Percentiles rank a stretch among this genome's conserved stretches.
phyloP scores from a whole-genome alignment of 1,139 yeast genomes.

The Yamadazyma triangularis region DNA sequence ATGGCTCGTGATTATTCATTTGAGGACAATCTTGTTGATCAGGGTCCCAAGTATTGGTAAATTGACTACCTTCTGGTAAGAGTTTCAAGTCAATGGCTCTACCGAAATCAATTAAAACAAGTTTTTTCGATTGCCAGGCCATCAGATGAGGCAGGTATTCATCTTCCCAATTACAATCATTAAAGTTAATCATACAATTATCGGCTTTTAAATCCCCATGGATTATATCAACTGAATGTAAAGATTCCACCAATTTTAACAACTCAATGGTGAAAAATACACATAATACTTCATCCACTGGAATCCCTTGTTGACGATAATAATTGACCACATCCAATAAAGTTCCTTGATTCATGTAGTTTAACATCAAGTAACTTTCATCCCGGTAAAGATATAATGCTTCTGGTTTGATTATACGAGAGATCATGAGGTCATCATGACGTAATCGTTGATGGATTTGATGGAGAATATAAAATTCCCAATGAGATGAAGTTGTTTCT shows the following conservation, averaged over 20 bases:
- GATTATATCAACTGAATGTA: conserved; percentile 63
- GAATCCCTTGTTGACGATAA: conserved; percentile 24
- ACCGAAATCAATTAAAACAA: conserved; percentile 78
- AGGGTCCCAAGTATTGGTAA: conserved; percentile 58
- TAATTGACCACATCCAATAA: conserved; percentile 66
- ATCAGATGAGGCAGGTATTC: conserved; percentile 22
- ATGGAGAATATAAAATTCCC: conserved; percentile 78
- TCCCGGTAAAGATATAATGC: conserved; percentile 58
- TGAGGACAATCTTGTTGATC: conserved; percentile 77
- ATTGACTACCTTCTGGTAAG: conserved; percentile 48
- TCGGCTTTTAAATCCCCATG: conserved; percentile 90
- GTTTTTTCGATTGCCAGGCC: conserved; percentile 54
- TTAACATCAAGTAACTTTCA: conserved; percentile 70
- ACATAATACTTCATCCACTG: conserved; percentile 58
- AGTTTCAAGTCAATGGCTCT: conserved; percentile 69
- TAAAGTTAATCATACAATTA: conserved; percentile 73
- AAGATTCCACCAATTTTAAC: conserved; percentile 51
- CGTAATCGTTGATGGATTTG: conserved; percentile 46
- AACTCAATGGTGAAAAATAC: conserved; percentile 64
- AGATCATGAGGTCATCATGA: conserved; percentile 6
- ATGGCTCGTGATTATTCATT: conserved; percentile 56
- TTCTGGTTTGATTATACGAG: conserved; percentile 38
- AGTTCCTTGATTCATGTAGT: conserved; percentile 72
- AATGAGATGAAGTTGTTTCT: conserved; percentile 64
- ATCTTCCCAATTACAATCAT: conserved; percentile 18